A percentile compares a stretch with the other conserved stretches of the same genome.
phyloP scores from a whole-genome alignment of 2,329 filamentous ascomycete species.

The Cercospora zeae-maydis region DNA sequence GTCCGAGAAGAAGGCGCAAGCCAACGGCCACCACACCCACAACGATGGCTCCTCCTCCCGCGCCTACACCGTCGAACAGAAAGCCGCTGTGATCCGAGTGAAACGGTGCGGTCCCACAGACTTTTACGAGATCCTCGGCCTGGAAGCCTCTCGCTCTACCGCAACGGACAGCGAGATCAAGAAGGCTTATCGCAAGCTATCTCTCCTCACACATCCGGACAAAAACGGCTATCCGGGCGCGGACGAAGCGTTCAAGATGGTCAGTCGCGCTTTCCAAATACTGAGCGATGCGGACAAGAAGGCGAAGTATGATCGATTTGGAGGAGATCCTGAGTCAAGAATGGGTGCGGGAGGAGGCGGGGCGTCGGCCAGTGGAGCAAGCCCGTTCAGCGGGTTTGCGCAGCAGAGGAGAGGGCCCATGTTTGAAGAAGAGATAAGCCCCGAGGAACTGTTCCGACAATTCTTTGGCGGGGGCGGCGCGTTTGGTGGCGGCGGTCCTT shows the following conservation, averaged over 20 bases:
- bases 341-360: conserved; percentile 55
- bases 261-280: conserved; percentile 87
- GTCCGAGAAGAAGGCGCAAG: conserved; percentile 20
- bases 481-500: conserved; percentile 29
- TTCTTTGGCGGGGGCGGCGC: conserved; percentile 78
- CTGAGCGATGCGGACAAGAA: conserved; percentile 92
- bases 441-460: conserved; percentile 93
- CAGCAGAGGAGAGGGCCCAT: conserved; percentile 51
- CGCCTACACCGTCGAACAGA: conserved; percentile 83
- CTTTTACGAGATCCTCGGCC: conserved; percentile 89
- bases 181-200: conserved; percentile 94
- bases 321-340: conserved; percentile 85
- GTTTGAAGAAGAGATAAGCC: conserved; percentile 90
- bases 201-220: conserved; percentile 92
- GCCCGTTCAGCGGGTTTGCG: conserved; percentile 63
- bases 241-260: conserved; percentile 98
- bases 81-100: conserved; percentile 85
- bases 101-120: conserved; percentile 77
- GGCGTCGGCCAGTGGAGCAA: conserved; percentile 54
- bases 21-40: conserved; percentile 54
- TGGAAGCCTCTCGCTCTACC: conserved; percentile 61
- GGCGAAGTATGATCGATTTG: conserved; percentile 79
- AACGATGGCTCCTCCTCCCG: conserved; percentile 73
- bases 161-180: conserved; percentile 85
- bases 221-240: conserved; percentile 96